Evolutionary conservation across 352 stramenopile genomes (phyloP).

Genomic region (Blastocystis sp.): DNA sequence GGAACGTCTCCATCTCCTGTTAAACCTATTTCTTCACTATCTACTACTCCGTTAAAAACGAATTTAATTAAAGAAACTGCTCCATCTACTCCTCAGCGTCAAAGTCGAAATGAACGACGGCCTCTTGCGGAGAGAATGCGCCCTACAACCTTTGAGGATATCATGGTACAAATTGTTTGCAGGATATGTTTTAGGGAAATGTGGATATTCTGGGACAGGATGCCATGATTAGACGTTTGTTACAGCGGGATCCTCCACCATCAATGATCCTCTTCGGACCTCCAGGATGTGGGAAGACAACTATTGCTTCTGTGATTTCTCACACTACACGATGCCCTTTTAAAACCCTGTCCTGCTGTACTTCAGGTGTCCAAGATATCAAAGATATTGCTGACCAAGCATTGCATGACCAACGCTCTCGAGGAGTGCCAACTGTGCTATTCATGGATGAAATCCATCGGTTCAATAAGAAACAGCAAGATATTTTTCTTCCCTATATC

Average conservation of each 20-base stretch:
- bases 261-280: constrained; percentile 71
- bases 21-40: not conserved
- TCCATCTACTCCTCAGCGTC: not conserved
- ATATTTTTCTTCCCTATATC: constrained; percentile 80
- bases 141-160: constrained; percentile 74
- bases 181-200: constrained; percentile 76
- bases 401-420: constrained; percentile 75
- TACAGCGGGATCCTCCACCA: constrained; percentile 5
- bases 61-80: not conserved
- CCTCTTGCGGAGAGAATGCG: constrained; percentile 79
- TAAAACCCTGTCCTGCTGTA: constrained; percentile 76
- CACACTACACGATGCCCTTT: constrained; percentile 74
- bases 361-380: constrained; percentile 77
- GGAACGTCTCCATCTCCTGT: constrained; percentile 15
- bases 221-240: constrained; percentile 70
- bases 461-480: constrained; percentile 83
- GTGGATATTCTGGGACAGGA: constrained; percentile 75
- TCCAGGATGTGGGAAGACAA: constrained; percentile 82
- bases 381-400: constrained; percentile 78
- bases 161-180: constrained; percentile 75
- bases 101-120: not conserved
- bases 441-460: constrained; percentile 84
- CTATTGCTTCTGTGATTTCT: constrained; percentile 78
- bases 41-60: not conserved
- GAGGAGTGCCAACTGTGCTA: constrained; percentile 77